Conservation (phyloP, 2,329 filamentous ascomycete genomes). For the Arthroderma sp. region DNA sequence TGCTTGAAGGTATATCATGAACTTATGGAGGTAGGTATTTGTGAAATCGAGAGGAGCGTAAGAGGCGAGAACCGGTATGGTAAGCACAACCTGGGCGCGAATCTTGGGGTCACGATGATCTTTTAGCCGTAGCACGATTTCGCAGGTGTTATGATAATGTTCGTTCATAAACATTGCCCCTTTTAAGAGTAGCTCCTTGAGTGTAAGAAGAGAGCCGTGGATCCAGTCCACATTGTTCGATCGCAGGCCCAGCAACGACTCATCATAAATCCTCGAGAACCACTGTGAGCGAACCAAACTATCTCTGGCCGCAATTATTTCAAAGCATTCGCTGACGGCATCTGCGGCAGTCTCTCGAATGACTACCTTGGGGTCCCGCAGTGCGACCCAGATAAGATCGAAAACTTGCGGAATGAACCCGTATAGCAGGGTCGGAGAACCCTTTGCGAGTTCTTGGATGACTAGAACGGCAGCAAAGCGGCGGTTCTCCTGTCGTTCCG, state of each 20-base stretch:
- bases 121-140: slow-evolving; percentile 83
- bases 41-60: slow-evolving; percentile 89
- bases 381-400: slow-evolving; percentile 88
- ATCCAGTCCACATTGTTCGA: slow-evolving; percentile 73
- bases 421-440: slow-evolving; percentile 91
- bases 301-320: slow-evolving; percentile 89
- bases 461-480: slow-evolving; percentile 88
- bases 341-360: slow-evolving; percentile 88
- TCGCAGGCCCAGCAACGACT: slow-evolving; percentile 68
- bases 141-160: slow-evolving; percentile 80
- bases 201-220: slow-evolving; percentile 83
- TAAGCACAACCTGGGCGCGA: slow-evolving; percentile 73
- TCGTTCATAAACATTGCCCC: slow-evolving; percentile 99
- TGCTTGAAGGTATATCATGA: slow-evolving; percentile 90
- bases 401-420: slow-evolving; percentile 91
- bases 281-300: slow-evolving; percentile 73
- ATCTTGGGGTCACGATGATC: slow-evolving; percentile 84
- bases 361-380: slow-evolving; percentile 78
- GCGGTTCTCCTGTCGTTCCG: slow-evolving; percentile 83
- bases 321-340: slow-evolving; percentile 87
- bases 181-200: slow-evolving; percentile 85
- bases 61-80: slow-evolving; percentile 84
- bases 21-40: slow-evolving; percentile 75
- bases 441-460: slow-evolving; percentile 77
- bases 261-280: slow-evolving; percentile 84